Evolutionary conservation across 805 yeast species (phyloP).

Genomic region (Candida hispaniensis): DNA sequence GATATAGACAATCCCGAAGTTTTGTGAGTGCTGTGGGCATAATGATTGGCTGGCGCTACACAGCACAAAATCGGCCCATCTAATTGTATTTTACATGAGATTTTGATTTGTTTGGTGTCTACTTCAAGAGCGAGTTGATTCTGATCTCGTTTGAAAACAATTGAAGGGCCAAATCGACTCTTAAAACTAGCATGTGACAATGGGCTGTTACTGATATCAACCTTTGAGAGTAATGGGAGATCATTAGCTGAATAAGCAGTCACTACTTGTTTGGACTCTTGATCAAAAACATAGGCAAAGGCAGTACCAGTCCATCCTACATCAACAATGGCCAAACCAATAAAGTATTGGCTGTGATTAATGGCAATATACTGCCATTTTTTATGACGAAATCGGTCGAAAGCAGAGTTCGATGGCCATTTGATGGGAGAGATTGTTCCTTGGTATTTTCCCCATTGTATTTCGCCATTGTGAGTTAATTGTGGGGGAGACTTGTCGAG

Average conservation of each 20-base stretch:
- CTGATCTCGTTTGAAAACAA: constrained; percentile 4
- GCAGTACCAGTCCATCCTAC: constrained; percentile 15
- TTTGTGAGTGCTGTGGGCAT: constrained; percentile 14
- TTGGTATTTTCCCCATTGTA: too few species aligned
- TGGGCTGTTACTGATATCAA: constrained; percentile 5
- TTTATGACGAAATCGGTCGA: constrained; percentile 14
- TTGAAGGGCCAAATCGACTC: constrained; percentile 5
- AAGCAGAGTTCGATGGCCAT: too few species aligned
- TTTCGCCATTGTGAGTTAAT: too few species aligned
- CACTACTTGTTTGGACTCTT: constrained; percentile 4
- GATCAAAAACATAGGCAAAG: constrained; percentile 14
- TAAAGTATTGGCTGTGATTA: constrained; percentile 4
- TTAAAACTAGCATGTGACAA: constrained; percentile 5
- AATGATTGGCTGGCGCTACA: constrained; percentile 11
- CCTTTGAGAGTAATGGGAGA: constrained; percentile 8
- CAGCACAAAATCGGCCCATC: constrained; percentile 8
- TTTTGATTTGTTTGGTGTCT: constrained; percentile 11
- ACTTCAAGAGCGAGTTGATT: constrained; percentile 3
- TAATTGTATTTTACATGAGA: constrained; percentile 6
- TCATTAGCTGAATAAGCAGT: constrained; percentile 5
- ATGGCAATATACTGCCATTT: constrained; percentile 12
- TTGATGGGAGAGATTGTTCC: too few species aligned
- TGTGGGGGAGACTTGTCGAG: too few species aligned
- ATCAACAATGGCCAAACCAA: constrained; percentile 7
- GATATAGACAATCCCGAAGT: constrained; percentile 9